phyloP scores from a whole-genome alignment of 2,329 filamentous ascomycete species.

The Teratosphaeria destructans region DNA sequence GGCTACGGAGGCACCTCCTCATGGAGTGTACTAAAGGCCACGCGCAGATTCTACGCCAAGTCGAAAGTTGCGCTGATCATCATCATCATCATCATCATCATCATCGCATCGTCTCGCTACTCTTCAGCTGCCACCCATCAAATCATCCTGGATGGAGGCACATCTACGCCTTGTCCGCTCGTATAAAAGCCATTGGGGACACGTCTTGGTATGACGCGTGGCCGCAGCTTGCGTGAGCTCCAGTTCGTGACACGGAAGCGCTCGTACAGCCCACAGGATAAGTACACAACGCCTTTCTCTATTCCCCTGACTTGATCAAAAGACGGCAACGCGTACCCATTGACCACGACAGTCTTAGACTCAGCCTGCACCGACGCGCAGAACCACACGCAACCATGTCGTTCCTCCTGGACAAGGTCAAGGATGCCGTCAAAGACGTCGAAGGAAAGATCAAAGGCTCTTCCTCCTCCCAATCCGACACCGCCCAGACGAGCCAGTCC shows the following conservation, averaged over 20 bases:
- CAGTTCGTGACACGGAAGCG: not conserved
- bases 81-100: not conserved
- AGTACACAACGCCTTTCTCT: not conserved
- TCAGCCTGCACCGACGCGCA: not conserved
- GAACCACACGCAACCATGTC: not conserved
- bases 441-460: constrained; percentile 37
- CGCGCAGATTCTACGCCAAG: not conserved
- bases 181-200: not conserved
- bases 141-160: not conserved
- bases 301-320: not conserved
- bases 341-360: not conserved
- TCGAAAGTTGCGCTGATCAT: not conserved
- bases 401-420: constrained; percentile 45
- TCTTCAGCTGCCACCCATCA: not conserved
- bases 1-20: not conserved
- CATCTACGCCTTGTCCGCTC: not conserved
- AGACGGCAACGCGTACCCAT: not conserved
- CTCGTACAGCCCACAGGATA: not conserved
- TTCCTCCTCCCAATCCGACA: not conserved
- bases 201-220: not conserved
- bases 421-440: constrained; percentile 41
- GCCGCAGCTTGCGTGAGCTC: not conserved
- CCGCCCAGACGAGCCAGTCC: not conserved
- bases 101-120: not conserved
- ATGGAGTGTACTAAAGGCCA: not conserved